Conservation (phyloP, 1,139 yeast genomes). For the Saccharomycopsis crataegensis region DNA sequence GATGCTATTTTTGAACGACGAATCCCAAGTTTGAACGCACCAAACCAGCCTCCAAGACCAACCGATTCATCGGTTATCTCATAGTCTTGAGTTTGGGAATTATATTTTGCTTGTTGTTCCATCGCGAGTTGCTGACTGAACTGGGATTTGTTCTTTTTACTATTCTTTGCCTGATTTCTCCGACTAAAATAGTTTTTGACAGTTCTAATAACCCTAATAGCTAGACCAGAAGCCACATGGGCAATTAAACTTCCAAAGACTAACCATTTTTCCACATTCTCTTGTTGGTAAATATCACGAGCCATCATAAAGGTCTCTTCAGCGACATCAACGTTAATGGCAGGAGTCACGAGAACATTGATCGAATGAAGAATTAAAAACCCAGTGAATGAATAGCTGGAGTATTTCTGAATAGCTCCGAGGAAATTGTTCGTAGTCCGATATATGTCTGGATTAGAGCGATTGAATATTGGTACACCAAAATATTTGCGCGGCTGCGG, state of each 20-base stretch:
- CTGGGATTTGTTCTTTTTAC: conserved; percentile 21
- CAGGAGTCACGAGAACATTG: conserved; percentile 53
- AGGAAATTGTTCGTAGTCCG: not conserved
- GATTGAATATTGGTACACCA: not conserved
- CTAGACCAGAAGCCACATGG: conserved; percentile 51
- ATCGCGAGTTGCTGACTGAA: conserved; percentile 10
- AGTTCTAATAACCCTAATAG: conserved; percentile 36
- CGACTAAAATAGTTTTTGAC: conserved; percentile 25
- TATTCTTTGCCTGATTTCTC: conserved; percentile 20
- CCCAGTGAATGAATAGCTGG: conserved; percentile 50
- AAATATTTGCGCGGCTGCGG: not conserved
- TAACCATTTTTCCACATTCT: conserved; percentile 40
- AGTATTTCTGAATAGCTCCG: conserved; percentile 43
- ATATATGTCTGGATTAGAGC: not conserved
- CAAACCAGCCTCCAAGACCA: conserved; percentile 54
- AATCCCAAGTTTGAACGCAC: conserved; percentile 47
- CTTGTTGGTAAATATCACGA: conserved; percentile 53
- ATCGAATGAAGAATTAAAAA: conserved; percentile 55
- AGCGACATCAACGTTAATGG: conserved; percentile 30
- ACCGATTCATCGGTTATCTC: conserved; percentile 37
- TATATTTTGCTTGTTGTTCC: conserved; percentile 22
- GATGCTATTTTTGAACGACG: conserved; percentile 38
- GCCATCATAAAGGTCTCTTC: conserved; percentile 56
- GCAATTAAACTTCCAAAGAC: conserved; percentile 40
- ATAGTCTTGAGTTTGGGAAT: conserved; percentile 20